A percentile compares a stretch with the other conserved stretches of the same genome.
phyloP scores from a whole-genome alignment of 164 flowering plant species.

The Vitis labrusca region DNA sequence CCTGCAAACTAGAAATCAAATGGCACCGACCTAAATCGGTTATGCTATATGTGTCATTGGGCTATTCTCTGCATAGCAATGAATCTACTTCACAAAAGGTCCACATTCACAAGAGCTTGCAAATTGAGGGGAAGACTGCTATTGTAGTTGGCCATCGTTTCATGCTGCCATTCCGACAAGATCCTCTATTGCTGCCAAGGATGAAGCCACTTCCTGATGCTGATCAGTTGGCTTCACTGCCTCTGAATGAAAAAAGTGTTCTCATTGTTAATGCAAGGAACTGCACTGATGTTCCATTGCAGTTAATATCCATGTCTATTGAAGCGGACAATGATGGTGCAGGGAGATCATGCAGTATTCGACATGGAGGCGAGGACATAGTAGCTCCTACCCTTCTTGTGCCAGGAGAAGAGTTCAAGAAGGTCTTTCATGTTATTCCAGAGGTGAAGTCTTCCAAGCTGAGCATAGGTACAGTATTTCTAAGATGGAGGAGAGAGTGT shows the following conservation, averaged over 20 bases:
- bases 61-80: constrained; percentile 54
- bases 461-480: constrained; percentile 51
- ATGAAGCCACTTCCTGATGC: constrained; percentile 42
- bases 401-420: constrained; percentile 86
- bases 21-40: constrained; percentile 94
- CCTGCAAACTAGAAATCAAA: constrained; percentile 78
- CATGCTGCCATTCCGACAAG: constrained; percentile 73
- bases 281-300: constrained; percentile 75
- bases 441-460: constrained; percentile 31
- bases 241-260: constrained; percentile 58
- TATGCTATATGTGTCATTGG: constrained; percentile 84
- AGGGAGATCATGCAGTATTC: constrained; percentile 34
- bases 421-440: constrained; percentile 66
- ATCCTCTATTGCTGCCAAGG: constrained; percentile 68
- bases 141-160: constrained; percentile 56
- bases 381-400: constrained; percentile 41
- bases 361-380: constrained; percentile 29
- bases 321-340: constrained; percentile 43
- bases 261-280: constrained; percentile 72
- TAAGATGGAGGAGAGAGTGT: constrained; percentile 68
- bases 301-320: constrained; percentile 52
- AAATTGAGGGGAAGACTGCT: constrained; percentile 85
- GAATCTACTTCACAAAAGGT: constrained; percentile 62
- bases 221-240: constrained; percentile 44
- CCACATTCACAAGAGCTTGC: constrained; percentile 87